phyloP scores from a whole-genome alignment of 2,329 filamentous ascomycete species.

The Thielaviopsis euricoi region DNA sequence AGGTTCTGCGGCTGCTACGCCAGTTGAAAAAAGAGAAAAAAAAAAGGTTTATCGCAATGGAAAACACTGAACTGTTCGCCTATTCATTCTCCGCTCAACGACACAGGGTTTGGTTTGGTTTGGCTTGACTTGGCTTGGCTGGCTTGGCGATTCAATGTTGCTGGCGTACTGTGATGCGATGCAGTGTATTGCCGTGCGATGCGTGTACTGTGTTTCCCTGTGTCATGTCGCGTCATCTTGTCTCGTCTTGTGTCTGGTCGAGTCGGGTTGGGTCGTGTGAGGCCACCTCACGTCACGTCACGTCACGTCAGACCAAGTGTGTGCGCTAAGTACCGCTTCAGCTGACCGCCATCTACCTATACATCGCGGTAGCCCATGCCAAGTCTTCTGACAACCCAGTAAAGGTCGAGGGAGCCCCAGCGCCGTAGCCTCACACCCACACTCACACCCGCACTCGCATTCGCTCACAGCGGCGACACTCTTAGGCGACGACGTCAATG shows the following conservation, averaged over 20 bases:
- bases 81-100: neutral
- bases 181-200: neutral
- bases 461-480: neutral
- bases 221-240: neutral
- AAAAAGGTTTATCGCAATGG: neutral
- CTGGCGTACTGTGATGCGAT: neutral
- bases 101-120: neutral
- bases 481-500: constrained; percentile 49
- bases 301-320: no score
- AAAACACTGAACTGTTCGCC: neutral
- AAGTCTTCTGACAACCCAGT: no score
- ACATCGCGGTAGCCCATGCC: constrained; percentile 1
- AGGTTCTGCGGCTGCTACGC: neutral
- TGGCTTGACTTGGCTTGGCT: neutral
- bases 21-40: neutral
- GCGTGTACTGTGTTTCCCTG: neutral
- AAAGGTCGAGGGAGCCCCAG: neutral
- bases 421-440: neutral
- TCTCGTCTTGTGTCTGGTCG: no score
- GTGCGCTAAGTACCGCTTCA: constrained; percentile 2
- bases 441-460: neutral
- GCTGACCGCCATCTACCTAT: neutral
- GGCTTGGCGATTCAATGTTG: neutral
- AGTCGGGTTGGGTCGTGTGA: no score
- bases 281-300: no score